These are phyloP conservation scores for Haematococcus lacustris DNA, from an alignment of 139 green algal genomes.

Conservation along the genomic window DNA sequence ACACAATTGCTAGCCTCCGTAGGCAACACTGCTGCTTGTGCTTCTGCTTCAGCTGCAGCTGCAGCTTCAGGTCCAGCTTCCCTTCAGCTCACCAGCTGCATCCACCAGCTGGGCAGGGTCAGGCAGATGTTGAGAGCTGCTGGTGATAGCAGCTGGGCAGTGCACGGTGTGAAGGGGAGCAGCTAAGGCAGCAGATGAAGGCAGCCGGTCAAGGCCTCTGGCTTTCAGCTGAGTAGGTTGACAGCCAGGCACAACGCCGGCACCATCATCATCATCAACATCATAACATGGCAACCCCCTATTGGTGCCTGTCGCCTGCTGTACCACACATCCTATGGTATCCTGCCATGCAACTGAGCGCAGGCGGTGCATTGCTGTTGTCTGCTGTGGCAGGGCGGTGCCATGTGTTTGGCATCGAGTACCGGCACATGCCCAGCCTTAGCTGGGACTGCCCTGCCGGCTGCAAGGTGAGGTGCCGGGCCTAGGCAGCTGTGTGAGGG, in stretches of 20 bases:
- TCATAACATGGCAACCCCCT: background rate
- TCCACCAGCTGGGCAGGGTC: too few species aligned
- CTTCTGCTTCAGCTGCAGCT: background rate
- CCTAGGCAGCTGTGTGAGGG: too few species aligned
- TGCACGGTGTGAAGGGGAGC: too few species aligned
- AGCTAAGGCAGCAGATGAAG: too few species aligned
- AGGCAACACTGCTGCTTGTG: background rate
- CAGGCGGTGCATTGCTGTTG: background rate
- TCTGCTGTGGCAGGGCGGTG: background rate
- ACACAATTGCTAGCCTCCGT: background rate
- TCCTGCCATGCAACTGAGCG: background rate
- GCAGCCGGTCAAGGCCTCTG: too few species aligned
- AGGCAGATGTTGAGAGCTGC: too few species aligned
- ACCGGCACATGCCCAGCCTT: constrained; percentile 6
- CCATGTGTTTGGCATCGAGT: constrained; percentile 25
- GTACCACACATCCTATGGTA: background rate
- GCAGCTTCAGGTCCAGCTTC: background rate
- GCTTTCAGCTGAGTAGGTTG: background rate
- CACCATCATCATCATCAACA: background rate
- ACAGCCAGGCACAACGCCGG: background rate
- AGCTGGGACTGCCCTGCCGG: constrained; percentile 19
- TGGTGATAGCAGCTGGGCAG: too few species aligned
- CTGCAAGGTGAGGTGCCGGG: constrained; percentile 27
- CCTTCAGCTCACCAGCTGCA: too few species aligned
- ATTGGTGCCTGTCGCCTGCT: background rate